phyloP scores from a whole-genome alignment of 164 flowering plant genomes.

The Sedum album region DNA sequence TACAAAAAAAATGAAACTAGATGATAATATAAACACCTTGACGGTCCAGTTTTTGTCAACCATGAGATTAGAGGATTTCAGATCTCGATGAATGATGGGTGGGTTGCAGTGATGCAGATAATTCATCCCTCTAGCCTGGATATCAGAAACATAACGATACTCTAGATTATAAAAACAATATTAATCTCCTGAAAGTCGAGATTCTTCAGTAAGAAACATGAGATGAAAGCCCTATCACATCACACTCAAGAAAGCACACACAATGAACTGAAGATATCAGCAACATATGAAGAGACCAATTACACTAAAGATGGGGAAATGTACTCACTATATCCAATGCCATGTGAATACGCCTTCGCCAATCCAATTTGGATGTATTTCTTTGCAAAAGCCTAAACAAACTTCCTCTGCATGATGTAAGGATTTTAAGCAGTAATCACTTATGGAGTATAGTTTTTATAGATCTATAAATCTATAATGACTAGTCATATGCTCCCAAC shows the following conservation, averaged over 20 bases:
- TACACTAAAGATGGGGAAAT: too few species aligned
- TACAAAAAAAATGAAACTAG: constrained; percentile 4
- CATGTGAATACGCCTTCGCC: constrained; percentile 86
- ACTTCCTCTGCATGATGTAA: constrained; percentile 65
- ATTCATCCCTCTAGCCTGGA: constrained; percentile 90
- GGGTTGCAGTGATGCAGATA: constrained; percentile 94
- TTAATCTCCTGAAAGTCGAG: background rate
- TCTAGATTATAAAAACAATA: background rate
- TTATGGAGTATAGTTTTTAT: background rate
- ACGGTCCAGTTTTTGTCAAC: constrained; percentile 97
- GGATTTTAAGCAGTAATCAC: background rate
- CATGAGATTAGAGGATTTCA: constrained; percentile 91
- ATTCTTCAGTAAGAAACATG: background rate
- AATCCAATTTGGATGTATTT: constrained; percentile 63
- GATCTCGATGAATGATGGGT: constrained; percentile 88
- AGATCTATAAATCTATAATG: background rate
- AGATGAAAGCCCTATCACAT: background rate
- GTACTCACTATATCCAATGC: constrained; percentile 87
- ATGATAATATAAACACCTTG: constrained; percentile 40
- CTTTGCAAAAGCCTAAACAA: constrained; percentile 75
- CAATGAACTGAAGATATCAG: too few species aligned
- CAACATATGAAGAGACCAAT: too few species aligned
- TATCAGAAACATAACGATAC: background rate
- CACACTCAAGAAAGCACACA: too few species aligned
- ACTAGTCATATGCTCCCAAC: background rate